Evolutionary conservation across 768 basidiomycete species (phyloP).

Genomic region (Gloeophyllum trabeum): DNA sequence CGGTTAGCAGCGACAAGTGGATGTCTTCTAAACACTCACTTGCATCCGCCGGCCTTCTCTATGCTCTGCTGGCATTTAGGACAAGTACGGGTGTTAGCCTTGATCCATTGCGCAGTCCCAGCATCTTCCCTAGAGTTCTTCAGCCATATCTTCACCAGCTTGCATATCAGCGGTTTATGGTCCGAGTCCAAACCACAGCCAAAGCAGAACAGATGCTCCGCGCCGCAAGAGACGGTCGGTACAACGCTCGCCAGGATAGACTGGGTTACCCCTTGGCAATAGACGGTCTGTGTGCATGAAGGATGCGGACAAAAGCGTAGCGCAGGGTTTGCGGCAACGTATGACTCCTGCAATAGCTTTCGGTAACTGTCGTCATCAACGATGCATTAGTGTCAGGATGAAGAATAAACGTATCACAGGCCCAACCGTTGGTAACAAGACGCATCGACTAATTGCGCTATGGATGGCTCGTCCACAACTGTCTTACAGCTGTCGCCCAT

Average conservation of each 20-base stretch:
- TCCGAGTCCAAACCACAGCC: slow-evolving; percentile 6
- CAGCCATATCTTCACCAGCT: slow-evolving; percentile 6
- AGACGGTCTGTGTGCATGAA: slow-evolving; percentile 4
- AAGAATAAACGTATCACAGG: not conserved
- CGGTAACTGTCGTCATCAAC: slow-evolving; percentile 2
- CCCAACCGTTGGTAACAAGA: slow-evolving; percentile 2
- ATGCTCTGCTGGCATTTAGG: slow-evolving; percentile 8
- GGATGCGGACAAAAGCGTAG: slow-evolving; percentile 9
- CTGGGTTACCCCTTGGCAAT: slow-evolving; percentile 1
- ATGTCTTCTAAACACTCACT: slow-evolving; percentile 5
- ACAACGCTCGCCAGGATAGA: slow-evolving; percentile 6
- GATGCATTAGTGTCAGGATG: too few species aligned
- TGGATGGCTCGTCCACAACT: slow-evolving; percentile 2
- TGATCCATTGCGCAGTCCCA: slow-evolving; percentile 8
- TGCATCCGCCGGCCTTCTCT: slow-evolving; percentile 10
- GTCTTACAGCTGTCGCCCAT: slow-evolving; percentile 7
- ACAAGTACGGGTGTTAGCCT: slow-evolving; percentile 10
- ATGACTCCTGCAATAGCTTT: slow-evolving; percentile 7
- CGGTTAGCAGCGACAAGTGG: not conserved
- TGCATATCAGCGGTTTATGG: slow-evolving; percentile 8
- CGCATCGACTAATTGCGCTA: slow-evolving; percentile 3
- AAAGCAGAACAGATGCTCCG: slow-evolving; percentile 7
- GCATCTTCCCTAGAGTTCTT: slow-evolving; percentile 7
- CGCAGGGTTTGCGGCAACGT: slow-evolving; percentile 4
- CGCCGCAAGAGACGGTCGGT: slow-evolving; percentile 5